Conservation (phyloP, 1,284 basidiomycete genomes). For the Trametes hirsuta region DNA sequence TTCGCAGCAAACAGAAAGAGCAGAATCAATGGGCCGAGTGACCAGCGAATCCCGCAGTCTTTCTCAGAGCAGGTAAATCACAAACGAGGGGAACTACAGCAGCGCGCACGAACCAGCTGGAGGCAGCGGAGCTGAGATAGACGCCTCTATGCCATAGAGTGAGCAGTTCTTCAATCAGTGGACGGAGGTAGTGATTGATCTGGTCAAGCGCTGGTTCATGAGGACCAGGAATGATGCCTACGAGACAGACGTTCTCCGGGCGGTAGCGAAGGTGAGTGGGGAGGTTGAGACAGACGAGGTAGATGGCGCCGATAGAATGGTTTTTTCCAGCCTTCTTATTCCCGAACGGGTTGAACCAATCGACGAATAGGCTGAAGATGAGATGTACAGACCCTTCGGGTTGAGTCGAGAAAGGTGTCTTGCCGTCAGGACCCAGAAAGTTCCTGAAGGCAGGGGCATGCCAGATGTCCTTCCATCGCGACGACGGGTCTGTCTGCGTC, state of each 20-base stretch:
- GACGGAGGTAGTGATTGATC: conserved; percentile 22
- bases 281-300: conserved; percentile 13
- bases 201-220: conserved; percentile 20
- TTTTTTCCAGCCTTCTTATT: conserved; percentile 22
- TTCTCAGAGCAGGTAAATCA: not conserved
- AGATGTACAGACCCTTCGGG: not conserved
- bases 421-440: conserved; percentile 9
- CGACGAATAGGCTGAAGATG: conserved; percentile 15
- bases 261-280: conserved; percentile 21
- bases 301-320: conserved; percentile 12
- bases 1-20: not conserved
- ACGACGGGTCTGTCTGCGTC: no score
- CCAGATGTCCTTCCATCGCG: no score
- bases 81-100: not conserved
- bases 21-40: not conserved
- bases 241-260: conserved; percentile 10
- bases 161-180: conserved; percentile 21
- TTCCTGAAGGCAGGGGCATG: no score
- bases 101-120: not conserved
- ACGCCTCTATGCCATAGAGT: conserved; percentile 19
- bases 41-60: not conserved
- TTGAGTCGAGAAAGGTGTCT: conserved; percentile 4
- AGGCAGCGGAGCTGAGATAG: no score
- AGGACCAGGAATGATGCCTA: not conserved
- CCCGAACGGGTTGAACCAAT: conserved; percentile 19